A percentile compares a stretch with the other conserved stretches of the same genome.
Evolutionary conservation across 2,329 filamentous ascomycete species (phyloP).

Genomic region (Aspergillus proliferans): DNA sequence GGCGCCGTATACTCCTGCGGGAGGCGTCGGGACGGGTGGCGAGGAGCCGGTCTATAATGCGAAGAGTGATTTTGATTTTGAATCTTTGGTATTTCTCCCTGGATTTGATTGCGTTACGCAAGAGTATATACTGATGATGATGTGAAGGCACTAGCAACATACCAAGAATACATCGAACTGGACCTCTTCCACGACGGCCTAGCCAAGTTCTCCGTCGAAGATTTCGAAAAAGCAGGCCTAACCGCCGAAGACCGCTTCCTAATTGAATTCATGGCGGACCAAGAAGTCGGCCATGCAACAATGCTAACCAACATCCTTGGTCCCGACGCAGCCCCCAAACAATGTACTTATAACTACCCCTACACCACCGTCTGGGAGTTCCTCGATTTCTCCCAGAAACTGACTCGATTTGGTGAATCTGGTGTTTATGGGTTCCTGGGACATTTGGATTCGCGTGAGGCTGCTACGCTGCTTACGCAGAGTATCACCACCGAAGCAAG

Average conservation of each 20-base stretch:
- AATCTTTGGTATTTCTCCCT: conserved; percentile 53
- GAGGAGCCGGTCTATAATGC: conserved; percentile 68
- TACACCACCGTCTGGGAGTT: conserved; percentile 68
- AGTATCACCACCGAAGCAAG: conserved; percentile 73
- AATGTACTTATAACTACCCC: conserved; percentile 79
- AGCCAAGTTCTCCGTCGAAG: conserved; percentile 59
- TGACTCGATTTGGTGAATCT: conserved; percentile 73
- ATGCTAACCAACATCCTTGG: conserved; percentile 74
- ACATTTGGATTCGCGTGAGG: conserved; percentile 70
- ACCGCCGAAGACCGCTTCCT: conserved; percentile 63
- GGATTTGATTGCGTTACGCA: too few species aligned
- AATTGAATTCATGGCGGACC: conserved; percentile 69
- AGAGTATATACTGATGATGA: background rate
- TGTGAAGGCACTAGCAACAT: conserved; percentile 57
- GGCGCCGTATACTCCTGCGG: conserved; percentile 64
- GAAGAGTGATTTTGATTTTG: conserved; percentile 75
- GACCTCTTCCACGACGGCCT: conserved; percentile 76
- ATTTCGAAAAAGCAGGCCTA: conserved; percentile 64
- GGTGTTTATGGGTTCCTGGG: conserved; percentile 75
- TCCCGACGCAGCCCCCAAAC: conserved; percentile 54
- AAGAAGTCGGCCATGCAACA: conserved; percentile 72
- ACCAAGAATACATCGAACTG: conserved; percentile 80
- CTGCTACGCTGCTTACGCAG: conserved; percentile 67
- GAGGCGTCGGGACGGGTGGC: conserved; percentile 71
- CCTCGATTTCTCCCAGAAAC: conserved; percentile 76